Evolutionary conservation across 2,329 filamentous ascomycete species (phyloP), one percentile per base, ranked within the genome.

Genomic region (Neofusicoccum sp.): DNA sequence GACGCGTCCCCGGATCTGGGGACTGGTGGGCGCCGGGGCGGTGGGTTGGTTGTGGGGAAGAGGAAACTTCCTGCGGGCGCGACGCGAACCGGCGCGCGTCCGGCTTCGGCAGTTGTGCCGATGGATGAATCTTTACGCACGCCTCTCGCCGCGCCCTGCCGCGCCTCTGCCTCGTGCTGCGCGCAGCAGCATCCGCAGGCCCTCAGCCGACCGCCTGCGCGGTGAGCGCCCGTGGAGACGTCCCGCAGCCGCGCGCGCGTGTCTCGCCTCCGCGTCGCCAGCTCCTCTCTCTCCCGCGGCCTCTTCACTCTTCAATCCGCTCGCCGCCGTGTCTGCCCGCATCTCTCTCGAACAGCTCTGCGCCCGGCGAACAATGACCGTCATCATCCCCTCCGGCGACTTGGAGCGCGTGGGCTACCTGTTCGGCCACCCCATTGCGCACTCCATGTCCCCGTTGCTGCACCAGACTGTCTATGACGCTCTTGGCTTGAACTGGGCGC

Each of bases 401-500:
- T 67, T 78, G 20, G 79, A 83, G 64, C 75, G 78, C 26, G 77
- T 82, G 65, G 81, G 81, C 63, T 84, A 84, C 65, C 78, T 85
- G 24, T 84, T 84, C 63, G 82, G 83, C 60, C 79, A 83, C 68
- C 82, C 79, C 5, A 82, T 85, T 47, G 76, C 82, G 38, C 83
- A 85, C 66, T 84, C 82, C 5, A 76, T 83, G 66, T 84, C 82
- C 1, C 83, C 83, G 6, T 71, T 81, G 3, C 73, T 85, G 8
- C 83, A 85, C 68, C 75, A 80, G 61, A 83, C 82, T 3, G 76
- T 84, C 62, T 85, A 82, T 71, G 72, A 80, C 43, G 69, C 70
- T n/a, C 67, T 83, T 34, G 78, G 77, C 3, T 71, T 83, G 62
- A 78, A 79, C 62, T 85, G 82, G 82, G 73, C 73, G 28, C 81